Conservation (phyloP, 1,284 basidiomycete genomes). For the Leccinum griseonigrum region DNA sequence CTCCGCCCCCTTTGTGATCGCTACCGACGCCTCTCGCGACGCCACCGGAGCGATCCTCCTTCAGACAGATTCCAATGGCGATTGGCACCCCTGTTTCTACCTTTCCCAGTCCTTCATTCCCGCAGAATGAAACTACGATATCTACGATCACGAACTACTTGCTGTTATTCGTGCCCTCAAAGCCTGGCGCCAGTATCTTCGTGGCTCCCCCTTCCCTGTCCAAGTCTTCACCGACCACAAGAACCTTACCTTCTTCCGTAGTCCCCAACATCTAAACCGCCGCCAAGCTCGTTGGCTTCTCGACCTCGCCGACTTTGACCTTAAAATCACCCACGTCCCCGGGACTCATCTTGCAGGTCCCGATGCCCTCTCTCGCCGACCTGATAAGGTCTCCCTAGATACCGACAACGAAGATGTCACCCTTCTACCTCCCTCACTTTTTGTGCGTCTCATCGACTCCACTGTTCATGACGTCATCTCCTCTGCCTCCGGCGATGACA, state of each 20-base stretch:
- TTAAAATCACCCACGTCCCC: neutral
- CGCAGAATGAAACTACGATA: neutral
- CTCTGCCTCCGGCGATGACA: fast-evolving
- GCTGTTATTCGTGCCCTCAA: neutral
- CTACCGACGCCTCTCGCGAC: neutral
- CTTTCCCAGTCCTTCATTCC: neutral
- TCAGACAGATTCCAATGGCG: neutral
- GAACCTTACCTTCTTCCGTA: too few relatives aligned
- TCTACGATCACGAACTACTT: neutral
- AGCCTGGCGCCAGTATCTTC: neutral
- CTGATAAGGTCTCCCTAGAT: neutral
- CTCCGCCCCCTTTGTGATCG: neutral
- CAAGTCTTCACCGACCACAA: neutral
- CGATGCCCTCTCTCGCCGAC: neutral
- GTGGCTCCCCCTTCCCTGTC: too few relatives aligned
- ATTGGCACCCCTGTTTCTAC: neutral
- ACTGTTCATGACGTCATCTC: fast-evolving
- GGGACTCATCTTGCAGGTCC: neutral
- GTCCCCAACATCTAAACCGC: too few relatives aligned
- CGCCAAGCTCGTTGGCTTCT: neutral
- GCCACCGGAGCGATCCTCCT: neutral
- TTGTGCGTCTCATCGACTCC: neutral
- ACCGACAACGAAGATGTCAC: neutral
- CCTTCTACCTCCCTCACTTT: neutral
- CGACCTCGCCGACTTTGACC: neutral